Conservation (phyloP, 331 rosid species). For the Telfairia occidentalis region DNA sequence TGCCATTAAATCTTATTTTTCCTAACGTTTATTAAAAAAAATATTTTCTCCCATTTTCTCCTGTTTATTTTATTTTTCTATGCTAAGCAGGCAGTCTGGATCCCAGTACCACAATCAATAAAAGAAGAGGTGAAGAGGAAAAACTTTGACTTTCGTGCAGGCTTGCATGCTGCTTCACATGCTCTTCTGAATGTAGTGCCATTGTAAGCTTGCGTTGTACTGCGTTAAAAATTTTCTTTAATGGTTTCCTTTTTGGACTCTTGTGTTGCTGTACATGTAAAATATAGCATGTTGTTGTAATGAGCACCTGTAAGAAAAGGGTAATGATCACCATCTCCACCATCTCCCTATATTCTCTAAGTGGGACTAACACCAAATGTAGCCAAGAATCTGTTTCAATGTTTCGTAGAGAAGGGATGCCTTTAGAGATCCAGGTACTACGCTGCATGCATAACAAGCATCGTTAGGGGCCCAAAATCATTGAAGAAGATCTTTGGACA, state of each 20-base stretch:
- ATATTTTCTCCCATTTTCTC: background rate
- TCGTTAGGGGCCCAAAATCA: background rate
- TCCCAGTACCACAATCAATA: conserved; percentile 59
- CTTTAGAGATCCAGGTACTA: background rate
- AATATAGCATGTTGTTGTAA: background rate
- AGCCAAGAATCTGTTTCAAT: background rate
- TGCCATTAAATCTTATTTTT: conserved; percentile 12
- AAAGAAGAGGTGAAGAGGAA: conserved; percentile 40
- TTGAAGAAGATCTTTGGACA: background rate
- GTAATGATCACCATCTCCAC: background rate
- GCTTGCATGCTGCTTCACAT: conserved; percentile 95
- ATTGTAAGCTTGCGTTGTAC: conserved; percentile 45
- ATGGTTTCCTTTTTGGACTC: background rate
- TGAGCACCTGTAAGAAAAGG: background rate
- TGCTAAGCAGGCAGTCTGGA: conserved; percentile 74
- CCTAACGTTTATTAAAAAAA: background rate
- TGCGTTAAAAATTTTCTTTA: background rate
- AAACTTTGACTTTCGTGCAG: conserved; percentile 73
- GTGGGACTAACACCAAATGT: background rate
- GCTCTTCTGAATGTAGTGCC: conserved; percentile 81
- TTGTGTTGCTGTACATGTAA: background rate
- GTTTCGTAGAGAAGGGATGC: background rate
- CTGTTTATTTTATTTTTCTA: conserved; percentile 1
- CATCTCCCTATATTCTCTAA: background rate
- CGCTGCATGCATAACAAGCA: background rate